A percentile compares a stretch with the other conserved stretches of the same genome.
phyloP scores from a whole-genome alignment of 345 rosid genomes.

The Tarenaya hassleriana region DNA sequence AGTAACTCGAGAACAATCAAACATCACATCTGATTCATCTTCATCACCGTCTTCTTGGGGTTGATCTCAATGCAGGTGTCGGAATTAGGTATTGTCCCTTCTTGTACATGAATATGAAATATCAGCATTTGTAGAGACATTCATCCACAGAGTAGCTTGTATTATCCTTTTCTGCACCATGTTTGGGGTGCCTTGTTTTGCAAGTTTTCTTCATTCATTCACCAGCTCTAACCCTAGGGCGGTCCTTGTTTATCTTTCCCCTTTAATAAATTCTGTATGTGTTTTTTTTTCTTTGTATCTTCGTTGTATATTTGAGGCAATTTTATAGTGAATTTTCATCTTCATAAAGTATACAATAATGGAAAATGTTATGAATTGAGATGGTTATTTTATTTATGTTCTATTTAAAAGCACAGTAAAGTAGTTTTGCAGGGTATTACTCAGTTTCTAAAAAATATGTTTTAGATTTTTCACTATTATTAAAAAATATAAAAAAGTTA shows the following conservation, averaged over 20 bases:
- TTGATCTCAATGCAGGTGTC: too few species aligned
- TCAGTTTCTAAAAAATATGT: too few species aligned
- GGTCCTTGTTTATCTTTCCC: conserved; percentile 6
- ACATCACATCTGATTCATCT: conserved; percentile 27
- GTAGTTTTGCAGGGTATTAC: too few species aligned
- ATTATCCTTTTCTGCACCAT: conserved; percentile 42
- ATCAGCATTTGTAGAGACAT: conserved; percentile 30
- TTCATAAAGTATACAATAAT: too few species aligned
- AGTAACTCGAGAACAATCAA: conserved; percentile 32
- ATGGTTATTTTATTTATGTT: too few species aligned
- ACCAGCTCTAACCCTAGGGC: conserved; percentile 23
- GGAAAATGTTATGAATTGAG: too few species aligned
- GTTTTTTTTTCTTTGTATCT: conserved; percentile 41
- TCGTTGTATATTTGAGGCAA: conserved; percentile 52
- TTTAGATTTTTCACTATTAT: too few species aligned
- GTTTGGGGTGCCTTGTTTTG: conserved; percentile 24
- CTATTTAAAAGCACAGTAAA: too few species aligned
- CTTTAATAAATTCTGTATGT: too few species aligned
- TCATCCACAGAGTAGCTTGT: conserved; percentile 38
- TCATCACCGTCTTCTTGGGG: conserved; percentile 16
- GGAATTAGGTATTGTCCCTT: conserved; percentile 7
- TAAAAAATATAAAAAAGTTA: too few species aligned
- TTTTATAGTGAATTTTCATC: conserved; percentile 1
- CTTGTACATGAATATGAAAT: conserved; percentile 27
- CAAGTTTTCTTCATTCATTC: conserved; percentile 26